Conservation (phyloP, 495 filamentous ascomycete species). For the Aspergillus leporis region DNA sequence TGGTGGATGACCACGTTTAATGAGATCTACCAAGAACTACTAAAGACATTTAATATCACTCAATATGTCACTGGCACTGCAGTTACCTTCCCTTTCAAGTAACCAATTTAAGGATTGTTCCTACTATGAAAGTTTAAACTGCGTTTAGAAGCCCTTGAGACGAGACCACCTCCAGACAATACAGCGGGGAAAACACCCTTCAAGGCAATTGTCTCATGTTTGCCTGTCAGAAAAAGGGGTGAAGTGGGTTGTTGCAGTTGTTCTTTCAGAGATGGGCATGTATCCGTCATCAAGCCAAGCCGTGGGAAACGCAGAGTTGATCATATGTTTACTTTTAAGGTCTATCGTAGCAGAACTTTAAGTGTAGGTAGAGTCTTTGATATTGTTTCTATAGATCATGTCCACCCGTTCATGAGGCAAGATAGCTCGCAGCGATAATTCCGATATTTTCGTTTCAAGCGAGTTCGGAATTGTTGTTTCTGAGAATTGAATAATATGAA, state of each 20-base stretch:
- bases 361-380: not conserved
- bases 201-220: constrained; percentile 5
- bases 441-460: not conserved
- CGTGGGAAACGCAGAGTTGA: not conserved
- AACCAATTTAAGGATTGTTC: not conserved
- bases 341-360: not conserved
- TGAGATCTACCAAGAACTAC: constrained; percentile 12
- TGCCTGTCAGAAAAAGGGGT: not conserved
- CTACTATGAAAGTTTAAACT: constrained; percentile 5
- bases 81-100: constrained; percentile 1
- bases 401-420: not conserved
- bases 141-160: not conserved
- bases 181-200: not conserved
- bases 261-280: not conserved
- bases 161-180: not conserved
- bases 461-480: no score
- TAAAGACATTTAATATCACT: constrained; percentile 5
- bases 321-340: constrained; percentile 2
- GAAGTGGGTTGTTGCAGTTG: not conserved
- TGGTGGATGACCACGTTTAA: constrained; percentile 13
- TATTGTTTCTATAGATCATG: not conserved
- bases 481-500: not conserved
- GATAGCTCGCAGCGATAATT: not conserved
- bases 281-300: not conserved
- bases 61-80: not conserved